Evolutionary conservation across 768 basidiomycete genomes (phyloP).

Genomic region (Hypholoma sublateritium): DNA sequence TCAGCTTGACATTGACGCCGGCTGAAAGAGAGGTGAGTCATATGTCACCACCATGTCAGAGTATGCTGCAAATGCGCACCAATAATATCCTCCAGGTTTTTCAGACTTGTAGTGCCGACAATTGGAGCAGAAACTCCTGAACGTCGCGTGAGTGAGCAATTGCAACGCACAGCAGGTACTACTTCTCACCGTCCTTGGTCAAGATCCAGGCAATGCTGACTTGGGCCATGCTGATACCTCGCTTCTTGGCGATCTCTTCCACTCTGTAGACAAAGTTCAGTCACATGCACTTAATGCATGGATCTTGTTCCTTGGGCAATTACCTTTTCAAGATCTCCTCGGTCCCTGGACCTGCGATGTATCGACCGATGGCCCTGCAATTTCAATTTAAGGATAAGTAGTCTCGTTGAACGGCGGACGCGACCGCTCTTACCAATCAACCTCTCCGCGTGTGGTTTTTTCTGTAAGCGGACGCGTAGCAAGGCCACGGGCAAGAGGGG

Average conservation of each 20-base stretch:
- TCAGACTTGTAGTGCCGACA: constrained; percentile 48
- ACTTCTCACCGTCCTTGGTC: constrained; percentile 33
- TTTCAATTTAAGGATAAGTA: neutral
- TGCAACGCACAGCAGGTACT: neutral
- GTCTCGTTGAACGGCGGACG: neutral
- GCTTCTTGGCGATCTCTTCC: constrained; percentile 53
- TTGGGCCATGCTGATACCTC: constrained; percentile 54
- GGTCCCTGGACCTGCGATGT: constrained; percentile 24
- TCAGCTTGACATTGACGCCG: constrained; percentile 22
- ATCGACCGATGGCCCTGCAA: constrained; percentile 14
- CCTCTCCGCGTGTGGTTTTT: constrained; percentile 37
- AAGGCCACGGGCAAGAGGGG: constrained; percentile 53
- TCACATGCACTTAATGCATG: neutral
- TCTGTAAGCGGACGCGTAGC: constrained; percentile 44
- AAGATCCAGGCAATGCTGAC: constrained; percentile 52
- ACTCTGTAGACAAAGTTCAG: constrained; percentile 30
- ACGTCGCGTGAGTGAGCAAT: neutral
- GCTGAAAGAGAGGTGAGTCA: constrained; percentile 7
- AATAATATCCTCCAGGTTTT: constrained; percentile 52
- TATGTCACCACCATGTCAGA: neutral
- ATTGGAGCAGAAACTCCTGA: constrained; percentile 55
- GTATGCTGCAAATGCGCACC: constrained; percentile 26
- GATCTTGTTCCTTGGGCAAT: constrained; percentile 1
- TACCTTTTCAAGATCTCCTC: constrained; percentile 39
- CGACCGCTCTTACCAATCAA: constrained; percentile 33